Evolutionary conservation across 345 rosid genomes (phyloP), one percentile per base, ranked within the genome.

Genomic region (Rhodomyrtus tomentosa): DNA sequence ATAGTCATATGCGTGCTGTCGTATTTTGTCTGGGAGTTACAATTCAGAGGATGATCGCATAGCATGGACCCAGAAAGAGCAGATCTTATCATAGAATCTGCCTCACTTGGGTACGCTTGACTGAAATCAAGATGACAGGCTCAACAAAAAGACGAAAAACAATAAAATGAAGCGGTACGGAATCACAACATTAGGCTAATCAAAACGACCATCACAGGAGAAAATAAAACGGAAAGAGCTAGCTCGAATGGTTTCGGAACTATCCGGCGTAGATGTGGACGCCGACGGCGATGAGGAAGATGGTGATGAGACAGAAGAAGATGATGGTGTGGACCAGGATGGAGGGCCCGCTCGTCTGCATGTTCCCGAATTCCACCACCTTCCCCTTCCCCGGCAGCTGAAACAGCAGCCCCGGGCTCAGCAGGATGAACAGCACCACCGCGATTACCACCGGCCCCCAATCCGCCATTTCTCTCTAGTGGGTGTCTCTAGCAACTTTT

Each of bases 381-480:
- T 85, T 92, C 85, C 83, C 87, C 90, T 87, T 92, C 59, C 94
- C 98, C 4, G 99, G 98, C 59, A 96, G 85, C 92, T 95, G 99
- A 84, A 94, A 93, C 87, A 96, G 86, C 83, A 96, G 91, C 72
- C 99, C 98, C 20, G 98, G 98, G 62, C 95, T 92, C 42, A 97
- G 84, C 81, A 95, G 88, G 86, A 96, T 94, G 88, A 96, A 96
- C 83, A 96, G 88, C 84, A 95, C 93, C 90, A 94, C 94, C 4
- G 97, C 94, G 24, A 95, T 88, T 83, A 95, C 84, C 42, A 97
- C 97, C 13, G 99, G 99, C 7, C 96, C 99, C 98, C 98, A 95
- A 82, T 96, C 99, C 51, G 98, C 97, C 98, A 96, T 96, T 42
- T 82, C 83, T n/a, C 55, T 9, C 27, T 83, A 38, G 62, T 9